Percentiles rank a stretch among this genome's conserved stretches.
These are phyloP conservation scores for Petunia hybrid DNA, from an alignment of 305 asterid species.

Conservation along the genomic window DNA sequence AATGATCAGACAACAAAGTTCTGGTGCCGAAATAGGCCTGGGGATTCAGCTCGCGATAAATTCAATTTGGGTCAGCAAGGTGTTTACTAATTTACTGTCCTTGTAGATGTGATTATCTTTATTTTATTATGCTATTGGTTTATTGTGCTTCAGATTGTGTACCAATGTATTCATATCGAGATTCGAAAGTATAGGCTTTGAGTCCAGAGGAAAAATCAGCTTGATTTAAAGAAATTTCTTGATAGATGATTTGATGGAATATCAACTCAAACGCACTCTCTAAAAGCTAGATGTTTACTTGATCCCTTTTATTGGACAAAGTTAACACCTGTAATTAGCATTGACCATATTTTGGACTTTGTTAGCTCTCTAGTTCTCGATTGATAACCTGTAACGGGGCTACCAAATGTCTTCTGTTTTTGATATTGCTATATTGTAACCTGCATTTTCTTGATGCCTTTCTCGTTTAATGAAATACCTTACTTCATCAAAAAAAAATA, in stretches of 20 bases:
- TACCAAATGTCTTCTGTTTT: too few relatives aligned
- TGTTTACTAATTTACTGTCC: conserved; percentile 31
- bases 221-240: conserved; percentile 12
- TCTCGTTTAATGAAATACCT: too few relatives aligned
- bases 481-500: too few relatives aligned
- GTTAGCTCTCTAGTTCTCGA: too few relatives aligned
- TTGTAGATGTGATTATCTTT: conserved; percentile 10
- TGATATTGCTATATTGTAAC: too few relatives aligned
- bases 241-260: not conserved
- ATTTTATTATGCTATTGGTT: not conserved
- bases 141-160: conserved; percentile 21
- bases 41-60: conserved; percentile 92
- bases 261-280: too few relatives aligned
- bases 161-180: conserved; percentile 16
- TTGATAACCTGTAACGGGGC: too few relatives aligned
- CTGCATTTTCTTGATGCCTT: too few relatives aligned
- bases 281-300: too few relatives aligned
- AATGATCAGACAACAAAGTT: conserved; percentile 95
- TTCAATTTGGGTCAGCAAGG: conserved; percentile 74
- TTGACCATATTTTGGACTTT: too few relatives aligned
- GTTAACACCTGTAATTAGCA: too few relatives aligned
- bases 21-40: conserved; percentile 99
- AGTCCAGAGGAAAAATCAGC: conserved; percentile 22
- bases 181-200: not conserved
- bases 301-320: too few relatives aligned